Conservation (phyloP, 768 basidiomycete species). For the Tylopilus plumbeoviolaceoides region DNA sequence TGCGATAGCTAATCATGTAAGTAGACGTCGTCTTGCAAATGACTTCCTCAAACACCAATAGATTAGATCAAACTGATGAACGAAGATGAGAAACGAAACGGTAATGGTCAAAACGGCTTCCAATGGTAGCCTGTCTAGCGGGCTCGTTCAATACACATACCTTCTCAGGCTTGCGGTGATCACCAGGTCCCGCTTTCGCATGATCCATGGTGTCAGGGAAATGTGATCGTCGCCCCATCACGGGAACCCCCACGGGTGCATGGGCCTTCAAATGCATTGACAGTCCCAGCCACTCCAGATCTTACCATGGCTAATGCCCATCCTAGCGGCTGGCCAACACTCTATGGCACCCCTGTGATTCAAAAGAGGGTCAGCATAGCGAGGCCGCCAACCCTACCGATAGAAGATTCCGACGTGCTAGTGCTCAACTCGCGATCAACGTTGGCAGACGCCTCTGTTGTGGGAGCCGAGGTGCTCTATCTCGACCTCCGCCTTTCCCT, state of each 20-base stretch:
- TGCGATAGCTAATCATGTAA: not conserved
- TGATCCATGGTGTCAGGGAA: not conserved
- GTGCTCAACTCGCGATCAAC: constrained; percentile 20
- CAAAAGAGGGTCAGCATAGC: constrained; percentile 12
- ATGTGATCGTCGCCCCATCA: not conserved
- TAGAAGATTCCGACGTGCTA: constrained; percentile 18
- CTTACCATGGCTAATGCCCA: not conserved
- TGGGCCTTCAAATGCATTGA: not conserved
- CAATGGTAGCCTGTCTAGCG: not conserved
- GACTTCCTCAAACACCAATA: no score
- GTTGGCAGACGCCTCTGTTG: not conserved
- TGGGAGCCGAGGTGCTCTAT: constrained; percentile 7
- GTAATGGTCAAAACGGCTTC: not conserved
- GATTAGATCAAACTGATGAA: no score
- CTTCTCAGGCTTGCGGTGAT: not conserved
- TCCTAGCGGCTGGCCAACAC: not conserved
- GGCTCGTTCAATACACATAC: not conserved
- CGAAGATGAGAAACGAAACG: not conserved
- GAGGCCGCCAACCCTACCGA: constrained; percentile 7
- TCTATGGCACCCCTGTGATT: constrained; percentile 10
- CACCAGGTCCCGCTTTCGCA: not conserved
- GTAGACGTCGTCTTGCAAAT: no score
- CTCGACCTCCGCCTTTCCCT: constrained; percentile 8
- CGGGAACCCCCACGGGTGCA: not conserved
- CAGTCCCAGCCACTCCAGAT: not conserved